Evolutionary conservation across 2,329 filamentous ascomycete species (phyloP).

Genomic region (Microcera coccophila): DNA sequence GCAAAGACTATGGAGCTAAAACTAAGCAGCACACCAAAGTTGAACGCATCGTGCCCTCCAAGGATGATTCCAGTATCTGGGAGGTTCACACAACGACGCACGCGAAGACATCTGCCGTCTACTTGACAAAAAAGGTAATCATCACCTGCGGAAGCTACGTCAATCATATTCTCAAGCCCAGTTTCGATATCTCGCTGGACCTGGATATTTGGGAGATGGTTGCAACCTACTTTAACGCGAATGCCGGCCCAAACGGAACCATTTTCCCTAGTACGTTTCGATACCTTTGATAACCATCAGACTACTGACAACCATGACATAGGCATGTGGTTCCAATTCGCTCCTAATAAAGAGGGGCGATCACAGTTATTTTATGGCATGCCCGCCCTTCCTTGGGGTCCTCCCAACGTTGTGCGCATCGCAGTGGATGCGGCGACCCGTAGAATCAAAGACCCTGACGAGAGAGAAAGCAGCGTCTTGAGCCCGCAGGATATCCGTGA

Average conservation of each 20-base stretch:
- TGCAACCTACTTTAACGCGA: conserved; percentile 14
- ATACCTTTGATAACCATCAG: rapidly evolving
- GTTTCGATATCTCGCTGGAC: conserved; percentile 10
- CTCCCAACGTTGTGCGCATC: conserved; percentile 12
- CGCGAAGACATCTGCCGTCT: background rate
- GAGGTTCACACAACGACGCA: conserved; percentile 6
- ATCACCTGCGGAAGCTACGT: conserved; percentile 11
- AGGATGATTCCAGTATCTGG: conserved; percentile 6
- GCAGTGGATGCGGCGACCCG: conserved; percentile 14
- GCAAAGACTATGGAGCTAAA: conserved; percentile 10
- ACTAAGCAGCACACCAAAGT: conserved; percentile 13
- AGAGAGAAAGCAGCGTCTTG: conserved; percentile 3
- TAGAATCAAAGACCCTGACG: conserved; percentile 6
- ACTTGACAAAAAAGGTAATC: conserved; percentile 9
- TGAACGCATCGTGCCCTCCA: conserved; percentile 3
- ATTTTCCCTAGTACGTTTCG: conserved; percentile 10
- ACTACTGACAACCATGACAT: background rate
- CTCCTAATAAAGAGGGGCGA: background rate
- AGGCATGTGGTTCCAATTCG: conserved; percentile 18
- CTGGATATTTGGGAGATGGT: conserved; percentile 19
- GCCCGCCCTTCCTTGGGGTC: conserved; percentile 12
- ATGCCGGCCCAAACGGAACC: conserved; percentile 14
- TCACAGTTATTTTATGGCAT: conserved; percentile 16
- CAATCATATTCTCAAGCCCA: conserved; percentile 12
- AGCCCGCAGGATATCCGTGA: conserved; percentile 6